Conservation (phyloP, 345 rosid genomes). For the Crucihimalaya himalaica region DNA sequence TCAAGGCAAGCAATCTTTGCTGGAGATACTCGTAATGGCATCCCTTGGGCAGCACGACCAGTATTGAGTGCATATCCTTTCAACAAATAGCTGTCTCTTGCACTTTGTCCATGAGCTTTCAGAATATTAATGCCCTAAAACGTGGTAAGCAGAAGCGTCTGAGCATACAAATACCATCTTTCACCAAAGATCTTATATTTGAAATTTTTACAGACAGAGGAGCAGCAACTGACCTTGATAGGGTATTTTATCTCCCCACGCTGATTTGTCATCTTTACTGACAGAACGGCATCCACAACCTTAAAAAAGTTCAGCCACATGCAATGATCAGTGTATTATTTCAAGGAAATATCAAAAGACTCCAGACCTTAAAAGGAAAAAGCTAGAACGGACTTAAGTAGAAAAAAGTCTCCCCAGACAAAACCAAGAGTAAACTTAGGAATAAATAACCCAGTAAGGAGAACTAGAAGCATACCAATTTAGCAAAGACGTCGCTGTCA, state of each 20-base stretch:
- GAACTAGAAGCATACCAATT: slow-evolving; percentile 60
- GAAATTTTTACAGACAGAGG: neutral
- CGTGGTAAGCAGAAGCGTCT: slow-evolving; percentile 2
- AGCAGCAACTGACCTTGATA: slow-evolving; percentile 65
- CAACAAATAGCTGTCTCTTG: slow-evolving; percentile 83
- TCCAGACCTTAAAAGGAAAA: neutral
- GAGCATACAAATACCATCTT: neutral
- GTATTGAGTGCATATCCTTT: slow-evolving; percentile 94
- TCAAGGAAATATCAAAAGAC: neutral
- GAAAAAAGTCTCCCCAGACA: neutral
- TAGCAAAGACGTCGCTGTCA: slow-evolving; percentile 92
- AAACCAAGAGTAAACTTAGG: neutral
- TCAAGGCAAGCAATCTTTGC: slow-evolving; percentile 96
- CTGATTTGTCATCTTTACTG: slow-evolving; percentile 87
- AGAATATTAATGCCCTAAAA: slow-evolving; percentile 80
- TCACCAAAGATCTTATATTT: neutral
- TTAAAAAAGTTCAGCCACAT: slow-evolving; percentile 33
- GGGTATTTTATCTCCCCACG: slow-evolving; percentile 92
- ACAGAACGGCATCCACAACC: slow-evolving; percentile 87
- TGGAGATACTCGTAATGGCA: slow-evolving; percentile 87
- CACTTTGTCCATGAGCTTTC: slow-evolving; percentile 97
- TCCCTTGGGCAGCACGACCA: slow-evolving; percentile 98
- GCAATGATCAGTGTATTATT: neutral
- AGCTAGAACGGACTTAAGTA: neutral
- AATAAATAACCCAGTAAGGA: neutral